Evolutionary conservation across 495 filamentous ascomycete genomes (phyloP), one percentile per base, ranked within the genome.

Genomic region (Penicillium antarcticum): DNA sequence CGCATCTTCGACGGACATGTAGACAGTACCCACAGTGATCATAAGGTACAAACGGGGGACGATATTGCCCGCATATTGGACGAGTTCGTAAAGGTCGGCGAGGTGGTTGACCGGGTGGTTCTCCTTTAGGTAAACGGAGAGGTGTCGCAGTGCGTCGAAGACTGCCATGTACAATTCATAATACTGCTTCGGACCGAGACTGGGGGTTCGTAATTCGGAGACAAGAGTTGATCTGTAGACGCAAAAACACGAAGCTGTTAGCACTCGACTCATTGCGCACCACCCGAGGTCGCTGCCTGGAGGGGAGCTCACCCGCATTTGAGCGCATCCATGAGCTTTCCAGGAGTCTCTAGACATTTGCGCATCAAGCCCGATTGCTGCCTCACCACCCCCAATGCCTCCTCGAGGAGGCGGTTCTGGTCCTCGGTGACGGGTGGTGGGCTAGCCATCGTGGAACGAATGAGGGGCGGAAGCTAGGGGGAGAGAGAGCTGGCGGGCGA

Each of bases 111-210:
- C 88, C 9, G 95, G 95, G 69, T 98, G 94, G 59, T 89, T 96
- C 67, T 98, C 94, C 63, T 90, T 91, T 31, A 98, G 83, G 73
- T 97, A 96, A 48, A 95, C 87, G 35, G 92, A 92, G 44, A 98
- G 88, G 72, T 97, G 94, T 67, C 94, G 91, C 66, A 98, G 70
- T 57, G 94, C 95, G 77, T 98, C 94, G 72, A 98, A 98, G 45
- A 97, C 89, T 53, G 92, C 82, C 94, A 98, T 98, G 76, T 98
- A 98, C 52, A 98, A 82, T 71, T 98, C 94, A 70, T 98, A 98
- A 77, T 98, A 98, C 69, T 97, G 94, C 66, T 98, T 98, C 3
- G 94, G 94, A 5, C 94, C 89, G 18, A 98, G 79, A 58, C 88
- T 96, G 67, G 91, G 92, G 12, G 94, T 97, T 63, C 94, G 89